phyloP scores from a whole-genome alignment of 306 rosid genomes.

The Quercus agrifolia region DNA sequence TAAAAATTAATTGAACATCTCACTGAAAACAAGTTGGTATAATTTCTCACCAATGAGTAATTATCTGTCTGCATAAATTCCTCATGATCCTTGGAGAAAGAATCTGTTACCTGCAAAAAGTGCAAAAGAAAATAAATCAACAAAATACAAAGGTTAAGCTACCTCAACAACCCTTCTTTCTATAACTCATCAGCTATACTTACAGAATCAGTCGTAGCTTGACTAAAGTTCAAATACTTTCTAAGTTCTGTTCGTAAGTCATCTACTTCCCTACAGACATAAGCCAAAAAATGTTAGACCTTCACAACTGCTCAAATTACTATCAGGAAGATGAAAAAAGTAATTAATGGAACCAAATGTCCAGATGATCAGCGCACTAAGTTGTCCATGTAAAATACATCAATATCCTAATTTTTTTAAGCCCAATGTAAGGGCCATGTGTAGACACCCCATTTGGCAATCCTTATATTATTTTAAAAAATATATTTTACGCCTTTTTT shows the following conservation, averaged over 20 bases:
- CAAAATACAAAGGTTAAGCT: conserved; percentile 14
- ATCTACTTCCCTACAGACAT: conserved; percentile 59
- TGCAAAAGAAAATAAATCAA: conserved; percentile 17
- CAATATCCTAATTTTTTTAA: neutral
- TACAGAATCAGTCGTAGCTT: conserved; percentile 48
- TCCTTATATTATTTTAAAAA: too few species aligned
- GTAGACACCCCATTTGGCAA: too few species aligned
- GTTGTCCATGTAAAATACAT: conserved; percentile 6
- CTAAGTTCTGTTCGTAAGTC: conserved; percentile 44
- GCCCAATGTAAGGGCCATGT: neutral
- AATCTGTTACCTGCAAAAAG: conserved; percentile 37
- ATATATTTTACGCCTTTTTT: too few species aligned
- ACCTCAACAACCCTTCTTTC: conserved; percentile 7
- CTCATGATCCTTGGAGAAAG: conserved; percentile 44
- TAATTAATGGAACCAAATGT: conserved; percentile 3
- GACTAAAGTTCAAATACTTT: conserved; percentile 48
- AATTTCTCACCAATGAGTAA: conserved; percentile 48
- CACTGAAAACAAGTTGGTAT: conserved; percentile 10
- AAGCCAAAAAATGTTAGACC: conserved; percentile 7
- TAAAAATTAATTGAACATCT: neutral
- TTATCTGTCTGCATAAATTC: conserved; percentile 39
- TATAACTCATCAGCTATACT: conserved; percentile 31
- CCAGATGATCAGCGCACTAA: conserved; percentile 11
- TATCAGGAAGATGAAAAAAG: conserved; percentile 8
- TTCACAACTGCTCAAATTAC: conserved; percentile 4